Evolutionary conservation across 192 early-diverging fungal species (phyloP).

Genomic region (Backusella circina): DNA sequence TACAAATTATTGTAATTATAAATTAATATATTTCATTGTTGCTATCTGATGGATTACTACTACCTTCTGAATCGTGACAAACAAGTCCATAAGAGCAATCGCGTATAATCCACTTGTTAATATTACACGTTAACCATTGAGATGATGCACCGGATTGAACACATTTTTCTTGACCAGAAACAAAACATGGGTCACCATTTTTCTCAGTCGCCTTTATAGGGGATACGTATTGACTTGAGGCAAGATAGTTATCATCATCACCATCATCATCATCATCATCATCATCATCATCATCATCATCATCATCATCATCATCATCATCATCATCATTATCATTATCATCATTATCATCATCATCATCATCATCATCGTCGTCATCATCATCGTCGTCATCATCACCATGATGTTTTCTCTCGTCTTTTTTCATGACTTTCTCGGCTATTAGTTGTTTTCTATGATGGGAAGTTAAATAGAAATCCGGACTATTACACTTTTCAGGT

Average conservation of each 20-base stretch:
- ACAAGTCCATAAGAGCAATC: slow-evolving; percentile 16
- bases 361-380: neutral
- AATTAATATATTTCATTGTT: neutral
- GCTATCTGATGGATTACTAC: neutral
- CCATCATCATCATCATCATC: neutral
- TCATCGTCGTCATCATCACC: neutral
- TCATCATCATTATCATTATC: neutral
- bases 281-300: neutral
- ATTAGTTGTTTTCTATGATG: neutral
- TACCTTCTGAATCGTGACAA: slow-evolving; percentile 1
- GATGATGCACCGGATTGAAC: neutral
- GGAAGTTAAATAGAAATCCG: neutral
- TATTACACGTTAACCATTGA: slow-evolving; percentile 20
- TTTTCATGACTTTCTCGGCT: neutral
- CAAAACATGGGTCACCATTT: neutral
- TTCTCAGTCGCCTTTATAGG: neutral
- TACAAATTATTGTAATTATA: neutral
- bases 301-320: neutral
- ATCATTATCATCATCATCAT: neutral
- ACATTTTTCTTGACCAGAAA: slow-evolving; percentile 8
- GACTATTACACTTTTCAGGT: neutral
- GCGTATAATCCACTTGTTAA: slow-evolving; percentile 17
- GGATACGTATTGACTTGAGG: neutral
- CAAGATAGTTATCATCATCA: neutral
- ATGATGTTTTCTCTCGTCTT: neutral